Base-by-base conservation (phyloP, 441 rosid genomes). In the Pelargonium hybrid region DNA sequence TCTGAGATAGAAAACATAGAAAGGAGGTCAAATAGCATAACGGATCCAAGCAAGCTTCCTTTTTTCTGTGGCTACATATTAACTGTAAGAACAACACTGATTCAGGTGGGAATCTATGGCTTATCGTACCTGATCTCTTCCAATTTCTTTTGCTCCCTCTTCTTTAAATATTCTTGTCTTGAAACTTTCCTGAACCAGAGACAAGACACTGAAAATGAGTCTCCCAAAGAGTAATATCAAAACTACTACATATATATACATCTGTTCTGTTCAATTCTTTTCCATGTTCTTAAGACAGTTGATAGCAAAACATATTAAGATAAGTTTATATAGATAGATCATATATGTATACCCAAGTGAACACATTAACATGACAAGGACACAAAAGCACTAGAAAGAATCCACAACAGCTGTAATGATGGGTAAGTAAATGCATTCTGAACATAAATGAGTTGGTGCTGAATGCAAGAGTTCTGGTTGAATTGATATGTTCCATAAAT, bases 61-160 rank as follows among this genome's bases (percentile, higher is more conserved):
- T 25, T 59, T 20, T 43, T 59, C 23, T 25, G 65, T 11, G 34
- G 57, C 23, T 5, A 66, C 69, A 71, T 11, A 69, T 57, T 39
- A 71, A 71, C 39, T 20, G 39, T 47, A 71, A 52, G 34, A 15
- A 70, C 43, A 69, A 57, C 21, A 62, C 23, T 26, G 20, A 69
- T 13, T 31, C 23, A 23, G 41, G 23, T 8, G 26, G 63, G 56
- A 31, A 72, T 25, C 14, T 14, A 31, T 17, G 18, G 65, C 68
- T 10, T 5, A 66, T 21, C 34, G 67, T 84, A 92, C 97, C 89
- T 84, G 71, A 90, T 80, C 80, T 90, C 91, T 62, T 88, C 90
- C 79, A 90, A 77, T 79, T 90, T 88, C 84, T 87, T 88, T 74
- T 88, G 88, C 82, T 87, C 96, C 77, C 96, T 84, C 79, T 88